Evolutionary conservation across 306 rosid species (phyloP).

Genomic region (Macrotyloma uniflorum): DNA sequence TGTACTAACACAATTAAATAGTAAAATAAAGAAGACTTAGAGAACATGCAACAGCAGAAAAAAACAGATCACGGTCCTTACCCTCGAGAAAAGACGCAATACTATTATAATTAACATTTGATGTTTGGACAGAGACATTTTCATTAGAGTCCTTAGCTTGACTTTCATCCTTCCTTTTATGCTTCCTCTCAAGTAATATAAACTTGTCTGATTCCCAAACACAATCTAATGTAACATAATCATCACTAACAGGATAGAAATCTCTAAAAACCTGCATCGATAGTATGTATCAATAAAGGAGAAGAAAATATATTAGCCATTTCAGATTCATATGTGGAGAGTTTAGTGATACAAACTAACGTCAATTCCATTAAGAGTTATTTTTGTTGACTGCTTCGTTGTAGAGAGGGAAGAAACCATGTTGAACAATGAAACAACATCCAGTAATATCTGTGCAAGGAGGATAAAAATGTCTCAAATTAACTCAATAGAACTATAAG

Average conservation of each 20-base stretch:
- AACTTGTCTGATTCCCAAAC: constrained; percentile 76
- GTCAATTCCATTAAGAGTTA: constrained; percentile 70
- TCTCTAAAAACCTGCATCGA: constrained; percentile 71
- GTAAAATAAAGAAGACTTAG: not conserved
- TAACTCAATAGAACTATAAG: not conserved
- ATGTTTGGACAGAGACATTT: constrained; percentile 39
- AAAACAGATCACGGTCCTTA: constrained; percentile 41
- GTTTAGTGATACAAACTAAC: constrained; percentile 46
- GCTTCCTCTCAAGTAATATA: constrained; percentile 58
- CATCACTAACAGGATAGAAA: constrained; percentile 66
- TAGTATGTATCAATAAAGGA: not conserved
- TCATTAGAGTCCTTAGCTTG: constrained; percentile 47
- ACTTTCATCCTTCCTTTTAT: constrained; percentile 44
- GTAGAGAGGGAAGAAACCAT: constrained; percentile 71
- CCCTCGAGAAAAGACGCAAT: constrained; percentile 64
- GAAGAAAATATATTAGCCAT: not conserved
- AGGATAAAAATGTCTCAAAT: not conserved
- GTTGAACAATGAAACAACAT: constrained; percentile 76
- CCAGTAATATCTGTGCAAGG: constrained; percentile 68
- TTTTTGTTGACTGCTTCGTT: constrained; percentile 69
- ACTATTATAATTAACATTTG: constrained; percentile 57
- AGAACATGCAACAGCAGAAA: constrained; percentile 5
- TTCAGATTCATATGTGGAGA: not conserved
- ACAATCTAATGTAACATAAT: constrained; percentile 63
- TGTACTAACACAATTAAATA: constrained; percentile 4